Percentiles rank a stretch among this genome's conserved stretches.
Evolutionary conservation across 768 basidiomycete species (phyloP).

Genomic region (Trametes gibbosa): DNA sequence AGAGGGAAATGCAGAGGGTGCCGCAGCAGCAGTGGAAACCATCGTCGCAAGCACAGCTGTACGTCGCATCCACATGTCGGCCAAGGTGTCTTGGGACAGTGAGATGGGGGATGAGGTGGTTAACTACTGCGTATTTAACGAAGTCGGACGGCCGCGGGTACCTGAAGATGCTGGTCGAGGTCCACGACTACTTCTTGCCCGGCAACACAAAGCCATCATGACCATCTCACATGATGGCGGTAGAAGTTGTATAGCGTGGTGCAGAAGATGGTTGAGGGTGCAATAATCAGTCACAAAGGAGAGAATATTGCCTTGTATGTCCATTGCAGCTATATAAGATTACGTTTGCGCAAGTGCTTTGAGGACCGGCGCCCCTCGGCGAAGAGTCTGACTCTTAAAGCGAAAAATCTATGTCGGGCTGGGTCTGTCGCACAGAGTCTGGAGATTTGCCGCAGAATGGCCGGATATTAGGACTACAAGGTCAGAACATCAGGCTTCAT

Average conservation of each 20-base stretch:
- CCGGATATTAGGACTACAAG: neutral
- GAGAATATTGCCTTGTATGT: conserved; percentile 9
- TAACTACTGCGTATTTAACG: neutral
- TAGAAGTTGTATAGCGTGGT: neutral
- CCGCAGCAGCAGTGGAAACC: conserved; percentile 11
- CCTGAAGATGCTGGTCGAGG: neutral
- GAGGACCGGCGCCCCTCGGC: conserved; percentile 8
- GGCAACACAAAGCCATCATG: neutral
- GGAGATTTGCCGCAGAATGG: conserved; percentile 3
- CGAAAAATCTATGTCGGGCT: neutral
- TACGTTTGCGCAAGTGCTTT: neutral
- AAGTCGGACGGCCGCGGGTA: neutral
- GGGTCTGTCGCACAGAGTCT: neutral
- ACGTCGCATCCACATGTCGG: conserved; percentile 9
- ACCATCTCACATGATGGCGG: conserved; percentile 5
- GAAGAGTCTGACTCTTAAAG: conserved; percentile 1
- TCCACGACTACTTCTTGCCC: neutral
- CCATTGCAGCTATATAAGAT: neutral
- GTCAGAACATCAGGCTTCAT: conserved; percentile 7
- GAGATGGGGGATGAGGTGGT: neutral
- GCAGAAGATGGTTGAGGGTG: neutral
- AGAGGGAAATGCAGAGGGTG: conserved; percentile 52
- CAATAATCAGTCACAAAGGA: neutral
- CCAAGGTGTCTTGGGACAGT: neutral
- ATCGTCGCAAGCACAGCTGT: conserved; percentile 7